Base-by-base conservation (phyloP, 2,329 filamentous ascomycete species). In the Trichoderma koningii region DNA sequence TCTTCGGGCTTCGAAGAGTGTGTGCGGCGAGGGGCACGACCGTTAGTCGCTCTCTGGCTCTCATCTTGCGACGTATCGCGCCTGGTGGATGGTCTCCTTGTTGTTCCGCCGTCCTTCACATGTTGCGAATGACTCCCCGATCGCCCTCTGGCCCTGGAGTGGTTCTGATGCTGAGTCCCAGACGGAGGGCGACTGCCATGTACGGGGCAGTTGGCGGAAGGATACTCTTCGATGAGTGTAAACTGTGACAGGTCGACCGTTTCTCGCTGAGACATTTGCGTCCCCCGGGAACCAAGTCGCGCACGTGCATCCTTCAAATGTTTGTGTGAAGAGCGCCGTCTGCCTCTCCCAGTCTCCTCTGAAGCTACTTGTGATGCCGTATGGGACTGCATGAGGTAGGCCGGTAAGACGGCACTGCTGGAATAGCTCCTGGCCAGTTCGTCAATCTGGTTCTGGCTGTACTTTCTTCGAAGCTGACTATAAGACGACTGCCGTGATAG, bases 241-340 rank as follows among this genome's bases (percentile, higher is more conserved):
- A 70, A 71, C 34, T 70, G 70, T 3, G 70, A 70, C n/a, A 71
- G 66, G 53, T 71, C 69, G n/a, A 71, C 48, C 10, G 63, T 50
- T 19, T 68, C 65, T 14, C 50, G 55, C 2, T 63, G 63, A 17
- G 66, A 57, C 21, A 52, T 48, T 14, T 65, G 63, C 5, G 63
- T 63, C 28, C 63, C 66, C 26, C 64, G 55, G 38, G 53, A 56
- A 7, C 55, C 60, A 28, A 63, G 63, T 14, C 59, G 65, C 30
- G 44, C 51, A 21, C 59, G 65, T 23, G 44, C 51, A 21, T 66
- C 60, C 7, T 38, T 55, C 3, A 12, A 26, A 30, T 66, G 59
- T 17, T 45, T 55, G 28, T 66, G 64, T 21, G 64, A 45, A 30
- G 64, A 66, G 6, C 60, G 64, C 14, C 64, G 64, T 28, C 64